Evolutionary conservation across 768 basidiomycete genomes (phyloP).

Genomic region (Ramaria sp.): DNA sequence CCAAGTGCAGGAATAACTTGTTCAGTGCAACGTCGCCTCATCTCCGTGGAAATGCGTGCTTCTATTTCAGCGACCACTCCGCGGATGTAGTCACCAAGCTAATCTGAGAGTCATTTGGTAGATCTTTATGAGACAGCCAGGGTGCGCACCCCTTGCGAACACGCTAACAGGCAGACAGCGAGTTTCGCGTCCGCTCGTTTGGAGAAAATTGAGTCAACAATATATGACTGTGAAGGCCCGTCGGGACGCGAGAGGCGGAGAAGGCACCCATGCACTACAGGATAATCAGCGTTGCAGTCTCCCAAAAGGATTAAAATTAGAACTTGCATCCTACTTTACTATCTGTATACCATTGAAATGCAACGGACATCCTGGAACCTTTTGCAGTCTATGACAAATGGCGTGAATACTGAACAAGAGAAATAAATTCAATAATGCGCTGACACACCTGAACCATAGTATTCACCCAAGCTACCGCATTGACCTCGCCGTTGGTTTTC

Average conservation of each 20-base stretch:
- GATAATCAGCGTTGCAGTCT: not conserved
- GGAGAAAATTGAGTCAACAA: conserved; percentile 52
- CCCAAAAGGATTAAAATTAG: not conserved
- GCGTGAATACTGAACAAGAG: not conserved
- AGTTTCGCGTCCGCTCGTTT: conserved; percentile 58
- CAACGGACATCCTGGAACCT: conserved; percentile 33
- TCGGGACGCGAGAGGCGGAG: conserved; percentile 44
- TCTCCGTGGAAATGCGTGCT: conserved; percentile 32
- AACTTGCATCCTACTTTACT: conserved; percentile 33
- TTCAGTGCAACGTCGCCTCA: conserved; percentile 33
- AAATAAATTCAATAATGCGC: not conserved
- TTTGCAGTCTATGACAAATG: conserved; percentile 24
- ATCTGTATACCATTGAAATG: conserved; percentile 36
- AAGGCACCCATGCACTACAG: conserved; percentile 49
- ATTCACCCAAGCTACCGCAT: conserved; percentile 45
- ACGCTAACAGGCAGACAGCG: conserved; percentile 54
- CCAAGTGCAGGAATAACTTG: conserved; percentile 34
- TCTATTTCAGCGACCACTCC: conserved; percentile 31
- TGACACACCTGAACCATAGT: conserved; percentile 27
- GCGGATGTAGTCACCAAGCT: conserved; percentile 42
- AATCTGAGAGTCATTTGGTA: not conserved
- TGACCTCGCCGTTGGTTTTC: conserved; percentile 37
- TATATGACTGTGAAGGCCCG: conserved; percentile 37
- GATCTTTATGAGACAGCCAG: not conserved
- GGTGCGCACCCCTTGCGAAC: conserved; percentile 37